Conservation (phyloP, 371 early-diverging fungal species). For the Ordospora colligata region DNA sequence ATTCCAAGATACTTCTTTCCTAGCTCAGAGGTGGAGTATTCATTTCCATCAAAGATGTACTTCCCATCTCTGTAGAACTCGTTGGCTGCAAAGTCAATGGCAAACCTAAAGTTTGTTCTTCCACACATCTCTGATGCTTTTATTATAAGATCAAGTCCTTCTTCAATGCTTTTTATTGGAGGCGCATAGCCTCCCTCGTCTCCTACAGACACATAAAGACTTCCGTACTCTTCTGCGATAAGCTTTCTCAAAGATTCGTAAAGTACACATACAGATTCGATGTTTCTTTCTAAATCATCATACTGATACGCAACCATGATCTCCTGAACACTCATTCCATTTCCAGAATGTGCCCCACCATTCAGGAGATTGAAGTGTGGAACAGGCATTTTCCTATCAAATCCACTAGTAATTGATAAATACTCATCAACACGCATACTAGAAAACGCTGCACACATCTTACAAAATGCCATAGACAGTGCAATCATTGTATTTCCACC, state of each 20-base stretch:
- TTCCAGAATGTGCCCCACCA: constrained; percentile 95
- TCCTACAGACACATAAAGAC: constrained; percentile 79
- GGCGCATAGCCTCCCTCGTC: constrained; percentile 99
- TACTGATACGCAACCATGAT: constrained; percentile 75
- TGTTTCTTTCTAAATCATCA: constrained; percentile 21
- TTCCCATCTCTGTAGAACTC: constrained; percentile 66
- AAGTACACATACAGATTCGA: constrained; percentile 67
- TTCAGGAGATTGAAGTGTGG: constrained; percentile 97
- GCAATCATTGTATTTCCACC: constrained; percentile 96
- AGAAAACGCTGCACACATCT: constrained; percentile 82
- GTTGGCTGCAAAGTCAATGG: constrained; percentile 93
- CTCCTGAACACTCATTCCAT: constrained; percentile 96
- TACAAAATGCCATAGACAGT: constrained; percentile 82
- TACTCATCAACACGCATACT: constrained; percentile 78
- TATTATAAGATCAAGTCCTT: constrained; percentile 81
- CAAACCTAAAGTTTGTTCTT: constrained; percentile 83
- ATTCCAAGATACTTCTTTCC: constrained; percentile 72
- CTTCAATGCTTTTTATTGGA: constrained; percentile 78
- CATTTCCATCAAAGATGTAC: constrained; percentile 89
- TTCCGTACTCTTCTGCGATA: constrained; percentile 87
- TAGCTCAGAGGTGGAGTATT: constrained; percentile 69
- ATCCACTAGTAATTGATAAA: constrained; percentile 71
- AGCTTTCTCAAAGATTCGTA: constrained; percentile 81
- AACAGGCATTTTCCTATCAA: constrained; percentile 72
- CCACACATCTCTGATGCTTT: constrained; percentile 77